Evolutionary conservation across 192 early-diverging fungal species (phyloP), one percentile per base, ranked within the genome.

Genomic region (Phlyctochytrium arcticum): DNA sequence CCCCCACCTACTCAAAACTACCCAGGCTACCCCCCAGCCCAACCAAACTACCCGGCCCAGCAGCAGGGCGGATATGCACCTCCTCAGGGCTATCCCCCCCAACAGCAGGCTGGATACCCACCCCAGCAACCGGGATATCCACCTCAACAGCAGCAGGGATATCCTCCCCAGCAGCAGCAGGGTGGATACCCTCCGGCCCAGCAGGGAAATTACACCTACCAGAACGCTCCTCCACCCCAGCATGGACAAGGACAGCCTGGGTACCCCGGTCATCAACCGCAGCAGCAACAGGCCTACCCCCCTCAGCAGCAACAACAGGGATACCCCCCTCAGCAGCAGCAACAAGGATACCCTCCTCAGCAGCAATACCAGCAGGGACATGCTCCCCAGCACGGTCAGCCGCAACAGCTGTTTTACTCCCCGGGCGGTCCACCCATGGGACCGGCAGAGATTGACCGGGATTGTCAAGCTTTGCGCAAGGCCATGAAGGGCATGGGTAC

Each of bases 401-500:
- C 55, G 1, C 26, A 17, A n/a, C 36, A 26, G 29, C 61, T 59
- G 24, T 69, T 62, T 39, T 61, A 61, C 42, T 3, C 33, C 24
- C 37, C 51, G 27, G 59, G 33, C 5, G 19, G 30, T 15, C 67
- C 71, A 5, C 35, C 33, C 8, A 19, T 69, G n/a, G 33, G 53
- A 8, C 10, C 37, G 3, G 10, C n/a, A 23, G 60, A 73, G 46
- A 8, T 64, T 23, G 48, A 59, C 6, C 39, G 54, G 4, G 71
- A 68, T 30, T 59, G 47, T 17, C 29, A 69, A 26, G 35, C 6
- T n/a, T 44, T 73, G 50, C 27, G 64, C 9, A 73, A 64, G 31
- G 71, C 71, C 6, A 67, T 73, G 63, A 73, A 71, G 46, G 71
- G 70, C 2, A 50, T 72, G 2, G 75, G 75, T 7, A 71, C n/a